Evolutionary conservation across 768 basidiomycete species (phyloP).

Genomic region (Pisolithus marmoratus): DNA sequence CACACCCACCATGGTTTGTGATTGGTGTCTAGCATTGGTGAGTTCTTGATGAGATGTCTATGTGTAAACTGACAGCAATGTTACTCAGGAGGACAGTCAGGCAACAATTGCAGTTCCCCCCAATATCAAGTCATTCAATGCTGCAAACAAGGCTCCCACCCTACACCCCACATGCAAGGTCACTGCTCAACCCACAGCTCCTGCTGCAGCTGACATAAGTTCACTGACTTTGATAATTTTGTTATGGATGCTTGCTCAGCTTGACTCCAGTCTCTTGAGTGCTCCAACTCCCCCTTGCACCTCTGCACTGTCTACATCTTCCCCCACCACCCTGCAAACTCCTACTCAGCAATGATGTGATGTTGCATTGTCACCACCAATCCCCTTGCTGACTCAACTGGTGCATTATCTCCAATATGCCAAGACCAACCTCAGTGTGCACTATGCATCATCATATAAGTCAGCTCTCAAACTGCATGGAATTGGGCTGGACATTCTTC

Average conservation of each 20-base stretch:
- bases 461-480: no score
- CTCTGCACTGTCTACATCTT: background rate
- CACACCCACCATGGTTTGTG: no score
- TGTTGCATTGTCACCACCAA: background rate
- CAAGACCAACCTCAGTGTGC: background rate
- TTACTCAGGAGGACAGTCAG: slow-evolving; percentile 4
- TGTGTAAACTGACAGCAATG: background rate
- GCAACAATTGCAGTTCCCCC: background rate
- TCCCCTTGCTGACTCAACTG: slow-evolving; percentile 4
- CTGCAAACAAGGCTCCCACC: background rate
- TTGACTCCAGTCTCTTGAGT: background rate
- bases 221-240: slow-evolving; percentile 3
- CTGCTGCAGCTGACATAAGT: background rate
- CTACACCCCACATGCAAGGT: background rate
- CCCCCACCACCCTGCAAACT: background rate
- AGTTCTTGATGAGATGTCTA: background rate
- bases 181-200: background rate
- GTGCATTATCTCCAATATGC: slow-evolving; percentile 1
- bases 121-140: slow-evolving; percentile 5
- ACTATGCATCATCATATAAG: background rate
- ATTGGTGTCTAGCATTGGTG: no score
- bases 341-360: background rate
- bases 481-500: no score
- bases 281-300: no score
- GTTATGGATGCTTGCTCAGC: background rate